Evolutionary conservation across 148 eudicot species (phyloP).

Genomic region (Fallopia convolvulus): DNA sequence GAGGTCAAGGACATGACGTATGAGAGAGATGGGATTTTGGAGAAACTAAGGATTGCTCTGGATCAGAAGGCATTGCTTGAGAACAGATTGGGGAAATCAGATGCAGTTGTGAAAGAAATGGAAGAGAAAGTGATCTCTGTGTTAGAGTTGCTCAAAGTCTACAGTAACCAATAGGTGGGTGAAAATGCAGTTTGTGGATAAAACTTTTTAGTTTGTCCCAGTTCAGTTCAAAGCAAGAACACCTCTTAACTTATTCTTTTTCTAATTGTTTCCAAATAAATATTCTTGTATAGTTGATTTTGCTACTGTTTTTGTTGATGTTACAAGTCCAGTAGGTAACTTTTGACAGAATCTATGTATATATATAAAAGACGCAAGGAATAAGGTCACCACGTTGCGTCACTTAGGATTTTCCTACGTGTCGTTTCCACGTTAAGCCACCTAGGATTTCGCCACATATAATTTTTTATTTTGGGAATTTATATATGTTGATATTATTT

Average conservation of each 20-base stretch:
- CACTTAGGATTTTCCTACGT: too few relatives aligned
- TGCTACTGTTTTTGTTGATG: too few relatives aligned
- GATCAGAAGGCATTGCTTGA: constrained; percentile 50
- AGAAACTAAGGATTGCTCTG: constrained; percentile 36
- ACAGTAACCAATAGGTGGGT: constrained; percentile 28
- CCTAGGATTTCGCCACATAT: too few relatives aligned
- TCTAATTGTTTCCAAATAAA: neutral
- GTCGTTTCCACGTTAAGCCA: too few relatives aligned
- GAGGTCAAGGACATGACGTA: constrained; percentile 36
- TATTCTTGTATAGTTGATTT: neutral
- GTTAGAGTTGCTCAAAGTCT: constrained; percentile 50
- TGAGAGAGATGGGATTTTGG: constrained; percentile 25
- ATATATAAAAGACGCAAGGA: too few relatives aligned
- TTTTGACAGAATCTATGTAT: too few relatives aligned
- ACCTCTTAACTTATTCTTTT: neutral
- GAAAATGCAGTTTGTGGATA: neutral
- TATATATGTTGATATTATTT: too few relatives aligned
- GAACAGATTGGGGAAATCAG: constrained; percentile 34
- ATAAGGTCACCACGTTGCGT: too few relatives aligned
- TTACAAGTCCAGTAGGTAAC: too few relatives aligned
- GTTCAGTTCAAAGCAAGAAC: neutral
- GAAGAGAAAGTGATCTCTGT: constrained; percentile 61
- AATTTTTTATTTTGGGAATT: too few relatives aligned
- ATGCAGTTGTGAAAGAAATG: constrained; percentile 38
- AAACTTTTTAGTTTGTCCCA: neutral